These are phyloP conservation scores for Glonium stellatum DNA, from an alignment of 495 filamentous ascomycete genomes.

Conservation along the genomic window DNA sequence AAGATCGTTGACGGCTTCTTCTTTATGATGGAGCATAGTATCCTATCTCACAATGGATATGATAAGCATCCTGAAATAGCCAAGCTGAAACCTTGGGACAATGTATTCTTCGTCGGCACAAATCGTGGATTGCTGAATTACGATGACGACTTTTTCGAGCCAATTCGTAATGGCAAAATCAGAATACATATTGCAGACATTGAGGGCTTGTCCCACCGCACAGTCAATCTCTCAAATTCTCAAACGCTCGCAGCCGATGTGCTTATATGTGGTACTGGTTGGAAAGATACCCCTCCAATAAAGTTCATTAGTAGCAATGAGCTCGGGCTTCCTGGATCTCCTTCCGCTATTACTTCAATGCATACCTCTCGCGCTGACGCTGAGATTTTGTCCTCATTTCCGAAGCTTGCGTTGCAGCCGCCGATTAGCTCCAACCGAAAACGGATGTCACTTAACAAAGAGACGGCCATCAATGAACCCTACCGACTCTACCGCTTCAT, in stretches of 20 bases:
- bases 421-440: slow-evolving; percentile 12
- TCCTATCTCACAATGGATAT: slow-evolving; percentile 52
- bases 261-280: slow-evolving; percentile 51
- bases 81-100: slow-evolving; percentile 59
- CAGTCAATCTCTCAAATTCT: slow-evolving; percentile 52
- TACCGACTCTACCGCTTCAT: slow-evolving; percentile 32
- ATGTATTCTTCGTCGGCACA: slow-evolving; percentile 42
- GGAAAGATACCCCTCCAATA: slow-evolving; percentile 49
- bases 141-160: slow-evolving; percentile 17
- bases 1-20: slow-evolving; percentile 65
- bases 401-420: slow-evolving; percentile 48
- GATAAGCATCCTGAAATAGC: slow-evolving; percentile 54
- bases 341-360: background rate
- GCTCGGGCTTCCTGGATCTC: slow-evolving; percentile 22
- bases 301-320: slow-evolving; percentile 50
- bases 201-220: slow-evolving; percentile 41
- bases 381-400: slow-evolving; percentile 62
- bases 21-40: slow-evolving; percentile 52
- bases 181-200: slow-evolving; percentile 59
- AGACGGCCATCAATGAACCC: slow-evolving; percentile 9
- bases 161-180: slow-evolving; percentile 44
- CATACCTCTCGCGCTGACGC: slow-evolving; percentile 46
- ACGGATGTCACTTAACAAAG: slow-evolving; percentile 14
- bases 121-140: slow-evolving; percentile 23
- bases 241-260: slow-evolving; percentile 51